Evolutionary conservation across 106 monocot species (phyloP), one percentile per base, ranked within the genome.

Genomic region (Hemerocallis citrina): DNA sequence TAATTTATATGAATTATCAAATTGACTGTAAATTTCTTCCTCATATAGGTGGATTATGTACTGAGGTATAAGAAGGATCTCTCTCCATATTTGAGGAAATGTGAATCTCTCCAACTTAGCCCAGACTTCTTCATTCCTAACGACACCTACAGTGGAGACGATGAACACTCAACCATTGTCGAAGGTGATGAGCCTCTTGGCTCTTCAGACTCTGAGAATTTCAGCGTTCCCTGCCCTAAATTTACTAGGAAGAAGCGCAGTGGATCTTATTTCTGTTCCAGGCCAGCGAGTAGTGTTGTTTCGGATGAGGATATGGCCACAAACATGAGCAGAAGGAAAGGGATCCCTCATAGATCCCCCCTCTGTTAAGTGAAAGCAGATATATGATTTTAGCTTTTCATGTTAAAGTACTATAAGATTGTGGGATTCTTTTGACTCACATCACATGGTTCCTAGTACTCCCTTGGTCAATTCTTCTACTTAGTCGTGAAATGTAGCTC

Each of bases 301-400:
- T 68, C 81, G 34, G 45, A 67, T 38, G 85, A 77, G 48, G 93
- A 86, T 36, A 69, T 67, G 50, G 49, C 68, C 21, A 46, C 66
- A 56, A 90, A 69, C 56, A 80, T 86, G 73, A 90, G 78, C 78
- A 95, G 86, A 71, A 95, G 89, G 75, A 95, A 95, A 76, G 83
- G 89, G 28, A 79, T 74, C 23, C 95, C 95, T 8, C 83, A 84
- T 29, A 86, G 95, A 62, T 95, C 95, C 54, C 95, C 95, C 45
- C 67, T 95, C 25, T 90, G 95, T 65, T 95, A 27, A 54, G 11
- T 11, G 5, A 9, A 57, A 19, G 57, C 57, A 21, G 36, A 36
- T 36, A 57, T n/a, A n/a, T n/a, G n/a, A 35, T 35, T 31, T 65
- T 48, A 23, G 39, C 57, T 64, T 25, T 45, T 34, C 19, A 45